Evolutionary conservation across 768 basidiomycete species (phyloP).

Genomic region (Phylloporus sp.): DNA sequence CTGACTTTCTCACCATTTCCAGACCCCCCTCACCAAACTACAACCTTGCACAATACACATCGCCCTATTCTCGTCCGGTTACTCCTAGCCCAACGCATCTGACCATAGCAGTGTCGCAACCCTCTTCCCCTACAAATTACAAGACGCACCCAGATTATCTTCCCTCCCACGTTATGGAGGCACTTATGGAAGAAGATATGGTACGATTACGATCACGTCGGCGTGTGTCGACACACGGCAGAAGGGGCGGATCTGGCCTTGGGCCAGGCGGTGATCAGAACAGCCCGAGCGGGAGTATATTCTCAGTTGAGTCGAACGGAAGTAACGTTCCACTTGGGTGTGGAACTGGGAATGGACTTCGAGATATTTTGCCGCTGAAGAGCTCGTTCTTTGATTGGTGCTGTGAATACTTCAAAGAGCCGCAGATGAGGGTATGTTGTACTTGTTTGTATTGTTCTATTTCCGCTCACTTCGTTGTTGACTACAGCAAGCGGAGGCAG

Average conservation of each 20-base stretch:
- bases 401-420: conserved; percentile 95
- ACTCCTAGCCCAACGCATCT: conserved; percentile 34
- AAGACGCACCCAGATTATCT: conserved; percentile 50
- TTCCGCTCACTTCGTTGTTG: conserved; percentile 10
- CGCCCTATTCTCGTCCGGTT: conserved; percentile 63
- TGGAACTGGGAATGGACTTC: conserved; percentile 76
- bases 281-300: conserved; percentile 74
- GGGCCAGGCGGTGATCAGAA: conserved; percentile 42
- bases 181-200: conserved; percentile 92
- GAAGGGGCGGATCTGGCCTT: conserved; percentile 39
- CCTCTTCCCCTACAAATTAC: conserved; percentile 32
- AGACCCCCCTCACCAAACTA: conserved; percentile 77
- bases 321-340: conserved; percentile 71
- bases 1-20: conserved; percentile 41
- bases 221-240: conserved; percentile 36
- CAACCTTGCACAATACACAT: conserved; percentile 71
- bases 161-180: conserved; percentile 81
- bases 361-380: conserved; percentile 85
- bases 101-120: conserved; percentile 23
- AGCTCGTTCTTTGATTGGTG: conserved; percentile 96
- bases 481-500: conserved; percentile 82
- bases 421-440: conserved; percentile 88
- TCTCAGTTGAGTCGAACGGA: conserved; percentile 68
- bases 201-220: conserved; percentile 77
- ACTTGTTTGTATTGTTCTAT: background rate